Evolutionary conservation across 768 basidiomycete genomes (phyloP), one percentile per base, ranked within the genome.

Genomic region (Trametes cingulata): DNA sequence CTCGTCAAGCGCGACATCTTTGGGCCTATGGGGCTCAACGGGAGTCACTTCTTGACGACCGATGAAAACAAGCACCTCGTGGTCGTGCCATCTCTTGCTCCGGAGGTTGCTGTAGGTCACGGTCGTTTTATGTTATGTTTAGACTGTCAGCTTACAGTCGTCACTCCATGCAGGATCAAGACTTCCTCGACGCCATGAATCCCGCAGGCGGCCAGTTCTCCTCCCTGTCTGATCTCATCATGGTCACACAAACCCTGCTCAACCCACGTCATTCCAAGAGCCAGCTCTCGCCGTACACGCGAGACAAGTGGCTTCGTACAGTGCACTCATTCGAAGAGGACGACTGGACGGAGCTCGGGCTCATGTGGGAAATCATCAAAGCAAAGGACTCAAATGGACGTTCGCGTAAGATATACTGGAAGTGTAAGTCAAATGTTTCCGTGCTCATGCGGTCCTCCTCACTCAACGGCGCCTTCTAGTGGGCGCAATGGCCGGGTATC

Each of bases 1-100:
- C 69, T 84, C 17, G 14, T 84, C 17, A 65, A 78, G 24, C 71
- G 77, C 37, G 82, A 84, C 59, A 75, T 84, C 19, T 83, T 83
- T 67, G 72, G 65, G 5, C 80, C 80, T 2, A 62, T 84, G 48
- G 73, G 74, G 2, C 48, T 81, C 55, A 80, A 78, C 52, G 74
- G 75, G 46, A 79, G 75, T 60, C 78, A 78, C 52, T 84, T 78
- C 64, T 69, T 74, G n/a, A 62, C 73, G 6, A 78, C 81, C 0
- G 68, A 71, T 10, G 68, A 72, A 19, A 73, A 72, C 19, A 65
- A 74, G 37, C 65, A 69, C 0, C 65, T 74, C 14, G 62, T 84
- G 20, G 80, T 79, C 3, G 73, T 82, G 3, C 70, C 80, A 6
- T 72, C 74, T 4, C 45, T 75, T 2, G 58, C 72, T 54, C 65